Conservation (phyloP, 2,329 filamentous ascomycete species). For the Exophiala spinifera region DNA sequence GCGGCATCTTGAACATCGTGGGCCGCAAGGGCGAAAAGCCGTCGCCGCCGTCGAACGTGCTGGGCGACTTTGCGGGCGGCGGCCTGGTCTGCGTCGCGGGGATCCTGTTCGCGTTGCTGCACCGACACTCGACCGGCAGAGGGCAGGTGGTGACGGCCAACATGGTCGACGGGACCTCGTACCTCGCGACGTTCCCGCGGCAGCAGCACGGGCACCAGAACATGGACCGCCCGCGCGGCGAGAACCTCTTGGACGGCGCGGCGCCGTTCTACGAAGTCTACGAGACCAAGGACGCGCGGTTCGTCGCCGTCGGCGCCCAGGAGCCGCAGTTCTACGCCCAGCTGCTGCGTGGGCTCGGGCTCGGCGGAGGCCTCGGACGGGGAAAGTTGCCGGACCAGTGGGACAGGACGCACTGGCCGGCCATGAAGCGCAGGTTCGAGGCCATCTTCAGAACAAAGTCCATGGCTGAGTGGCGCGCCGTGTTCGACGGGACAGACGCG, state of each 20-base stretch:
- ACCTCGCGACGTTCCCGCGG: constrained; percentile 74
- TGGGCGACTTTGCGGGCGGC: constrained; percentile 88
- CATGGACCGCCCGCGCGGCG: constrained; percentile 65
- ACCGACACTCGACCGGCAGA: constrained; percentile 52
- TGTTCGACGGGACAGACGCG: constrained; percentile 87
- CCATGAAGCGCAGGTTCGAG: constrained; percentile 59
- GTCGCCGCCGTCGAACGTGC: constrained; percentile 76
- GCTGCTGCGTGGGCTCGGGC: constrained; percentile 63
- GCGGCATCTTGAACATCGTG: constrained; percentile 72
- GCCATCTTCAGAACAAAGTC: constrained; percentile 65
- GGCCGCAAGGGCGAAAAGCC: constrained; percentile 62
- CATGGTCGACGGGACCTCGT: constrained; percentile 86
- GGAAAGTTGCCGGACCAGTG: constrained; percentile 46
- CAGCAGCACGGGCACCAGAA: constrained; percentile 60
- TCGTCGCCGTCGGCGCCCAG: constrained; percentile 80
- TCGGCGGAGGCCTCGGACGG: constrained; percentile 43
- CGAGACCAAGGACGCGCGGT: constrained; percentile 71
- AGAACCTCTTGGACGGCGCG: constrained; percentile 78
- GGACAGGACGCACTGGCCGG: constrained; percentile 65
- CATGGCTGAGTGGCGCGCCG: constrained; percentile 71
- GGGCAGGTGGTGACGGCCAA: constrained; percentile 93
- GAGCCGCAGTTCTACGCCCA: constrained; percentile 78
- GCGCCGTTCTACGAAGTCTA: constrained; percentile 88
- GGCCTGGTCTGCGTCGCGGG: constrained; percentile 78
- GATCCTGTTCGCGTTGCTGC: constrained; percentile 71